Evolutionary conservation across 2,329 filamentous ascomycete genomes (phyloP), one percentile per base, ranked within the genome.

Genomic region (Claviceps africana): DNA sequence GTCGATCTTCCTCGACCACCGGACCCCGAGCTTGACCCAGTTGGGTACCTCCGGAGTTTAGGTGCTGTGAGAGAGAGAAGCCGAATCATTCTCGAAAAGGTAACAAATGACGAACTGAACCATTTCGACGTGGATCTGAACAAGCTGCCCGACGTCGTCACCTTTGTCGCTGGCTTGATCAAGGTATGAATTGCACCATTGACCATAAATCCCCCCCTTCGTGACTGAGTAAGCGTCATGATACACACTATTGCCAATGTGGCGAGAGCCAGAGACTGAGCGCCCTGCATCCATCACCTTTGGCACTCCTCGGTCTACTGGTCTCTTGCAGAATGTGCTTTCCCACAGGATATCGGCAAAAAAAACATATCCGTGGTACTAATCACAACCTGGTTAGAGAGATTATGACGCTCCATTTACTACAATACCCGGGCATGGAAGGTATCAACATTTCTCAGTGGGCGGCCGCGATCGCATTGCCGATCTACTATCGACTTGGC

Each of bases 131-230:
- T 95, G 47, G 90, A 96, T 67, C 81, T 90, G 76, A 70, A 69
- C 69, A 94, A 91, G 68, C 91, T 95, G 65, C 70, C 76, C 46
- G 86, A 91, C 57, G 91, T 91, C 1, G 88, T 90, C 15, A 78
- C 78, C 45, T 95, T 95, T 65, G 86, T 95, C 10, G 83, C 91
- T n/a, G 83, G 86, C 42, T 91, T 96, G 57, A 95, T 96, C 73
- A 95, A 94, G 85, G 89, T 90, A 72, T 58, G 75, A 56, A 35
- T 11, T 35, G 30, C 25, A 28, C 4, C 40, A 33, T 21, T 19
- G 15, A 40, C 17, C 10, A 47, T 19, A n/a, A n/a, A n/a, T n/a
- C n/a, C n/a, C 21, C 15, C n/a, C 31, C 19, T 1, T 4, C 22
- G 13, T 33, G 37, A 22, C 31, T 22, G 30, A 30, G 28, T 11